Base-by-base conservation (phyloP, 768 basidiomycete genomes). In the Terana coerulea region DNA sequence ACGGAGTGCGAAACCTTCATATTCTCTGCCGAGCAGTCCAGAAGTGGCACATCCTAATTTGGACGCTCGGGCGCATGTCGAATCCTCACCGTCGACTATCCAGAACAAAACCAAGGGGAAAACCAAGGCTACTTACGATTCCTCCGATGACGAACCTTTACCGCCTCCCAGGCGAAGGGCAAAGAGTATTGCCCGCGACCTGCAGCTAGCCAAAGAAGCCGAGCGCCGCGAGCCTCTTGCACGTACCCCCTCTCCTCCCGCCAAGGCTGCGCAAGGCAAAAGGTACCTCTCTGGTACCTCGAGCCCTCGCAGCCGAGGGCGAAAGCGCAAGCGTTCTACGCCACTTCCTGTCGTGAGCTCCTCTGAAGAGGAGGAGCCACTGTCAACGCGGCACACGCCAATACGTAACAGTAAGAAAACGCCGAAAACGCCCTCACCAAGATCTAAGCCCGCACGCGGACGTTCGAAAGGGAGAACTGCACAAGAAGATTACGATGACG, bases 101-200 rank as follows among this genome's bases (percentile, higher is more conserved):
- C n/a, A n/a, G n/a, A n/a, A n/a, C n/a, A n/a, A n/a, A n/a, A n/a
- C n/a, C 30, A 46, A 46, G 34, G 45, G 45, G 9, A 46, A 46
- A 22, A 33, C 15, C 17, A 29, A 33, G 19, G 45, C 45, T 17
- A 31, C 45, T 21, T 8, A 22, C 19, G 45, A 46, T 21, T 17
- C 15, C 19, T 47, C 49, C 2, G 54, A 51, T 35, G 54, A 55
- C 39, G 54, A 55, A 34, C 45, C 45, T 25, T 9, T 46, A 2
- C 45, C 45, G n/a, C 17, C 17, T n/a, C 45, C 45, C n/a, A n/a
- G 45, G 10, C 45, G 45, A 7, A 33, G 45, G 25, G 45, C 45
- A 24, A 46, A 46, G 45, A 46, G 45, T 24, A 29, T 46, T 21
- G 45, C 45, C 6, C 45, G 17, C 10, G n/a, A n/a, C n/a, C n/a